Base-by-base conservation (phyloP, 306 rosid genomes). In the Inga leiocalycina region DNA sequence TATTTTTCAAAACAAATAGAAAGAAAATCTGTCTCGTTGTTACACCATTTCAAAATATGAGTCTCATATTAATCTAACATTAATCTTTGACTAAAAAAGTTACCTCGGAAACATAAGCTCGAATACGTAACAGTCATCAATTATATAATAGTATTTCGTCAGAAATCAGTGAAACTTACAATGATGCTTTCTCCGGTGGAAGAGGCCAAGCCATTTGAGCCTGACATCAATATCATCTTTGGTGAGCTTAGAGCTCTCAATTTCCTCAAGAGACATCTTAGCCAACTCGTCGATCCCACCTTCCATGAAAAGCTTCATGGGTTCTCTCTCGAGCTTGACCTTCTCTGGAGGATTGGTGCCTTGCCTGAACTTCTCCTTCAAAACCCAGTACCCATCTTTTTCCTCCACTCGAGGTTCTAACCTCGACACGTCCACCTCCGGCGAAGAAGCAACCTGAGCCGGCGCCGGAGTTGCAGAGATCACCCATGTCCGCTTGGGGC, bases 131-230 rank as follows among this genome's bases (percentile, higher is more conserved):
- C 46, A 34, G 16, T 11, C 1, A 49, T 74, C 44, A 51, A 19
- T 19, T 10, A 22, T 30, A 39, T 12, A 27, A 48, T 48, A 27
- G 65, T 5, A 17, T 17, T 37, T 76, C 24, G 46, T 54, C 59
- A 37, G 57, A 54, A 16, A 11, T 14, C 24, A 72, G 74, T n/a
- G 14, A 14, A 66, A 85, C 98, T 93, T 80, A 96, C 99, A 93
- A 0, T 96, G 99, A 68, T 93, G 94, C 77, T 93, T 96, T 88
- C 99, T 93, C 71, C 93, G 85, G 75, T 96, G 98, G 82, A 96
- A 96, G 65, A 93, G 98, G 56, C 98, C 99, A 71, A 96, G 98
- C 99, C 99, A 96, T 78, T 96, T 96, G 84, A 96, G 99, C 79
- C 99, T 89, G 5, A 92, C 98, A 88, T 96, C 99, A 79, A 96